phyloP scores from a whole-genome alignment of 306 rosid species.

The Pueraria montana region DNA sequence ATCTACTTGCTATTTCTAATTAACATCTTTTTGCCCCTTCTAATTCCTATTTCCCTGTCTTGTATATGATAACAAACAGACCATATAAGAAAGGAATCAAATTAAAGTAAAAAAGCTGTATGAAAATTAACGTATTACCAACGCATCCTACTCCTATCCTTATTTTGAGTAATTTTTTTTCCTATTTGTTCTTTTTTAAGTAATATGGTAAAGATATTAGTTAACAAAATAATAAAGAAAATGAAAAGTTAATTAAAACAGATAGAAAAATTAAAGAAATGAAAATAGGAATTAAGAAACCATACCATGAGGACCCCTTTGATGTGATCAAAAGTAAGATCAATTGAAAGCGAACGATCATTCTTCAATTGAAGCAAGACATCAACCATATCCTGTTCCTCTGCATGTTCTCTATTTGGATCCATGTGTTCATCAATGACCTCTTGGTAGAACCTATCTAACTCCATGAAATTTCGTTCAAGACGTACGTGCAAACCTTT shows the following conservation, averaged over 20 bases:
- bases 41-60: too few species aligned
- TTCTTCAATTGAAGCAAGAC: slow-evolving; percentile 42
- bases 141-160: too few species aligned
- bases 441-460: slow-evolving; percentile 47
- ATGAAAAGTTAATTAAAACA: neutral
- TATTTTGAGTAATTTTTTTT: too few species aligned
- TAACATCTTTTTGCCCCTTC: too few species aligned
- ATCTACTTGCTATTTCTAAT: too few species aligned
- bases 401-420: neutral
- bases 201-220: too few species aligned
- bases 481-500: slow-evolving; percentile 15
- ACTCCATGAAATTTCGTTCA: slow-evolving; percentile 7
- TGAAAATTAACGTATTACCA: too few species aligned
- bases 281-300: neutral
- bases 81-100: too few species aligned
- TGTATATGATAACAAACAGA: too few species aligned
- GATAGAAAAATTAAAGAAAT: neutral
- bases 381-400: slow-evolving; percentile 32
- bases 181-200: too few species aligned
- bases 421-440: slow-evolving; percentile 26
- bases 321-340: slow-evolving; percentile 27
- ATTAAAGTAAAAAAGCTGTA: too few species aligned
- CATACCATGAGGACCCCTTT: slow-evolving; percentile 38
- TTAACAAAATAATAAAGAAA: too few species aligned
- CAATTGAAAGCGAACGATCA: neutral